These are phyloP conservation scores for Brettanomyces bruxellensis DNA, from an alignment of 805 yeast genomes.

Conservation along the genomic window DNA sequence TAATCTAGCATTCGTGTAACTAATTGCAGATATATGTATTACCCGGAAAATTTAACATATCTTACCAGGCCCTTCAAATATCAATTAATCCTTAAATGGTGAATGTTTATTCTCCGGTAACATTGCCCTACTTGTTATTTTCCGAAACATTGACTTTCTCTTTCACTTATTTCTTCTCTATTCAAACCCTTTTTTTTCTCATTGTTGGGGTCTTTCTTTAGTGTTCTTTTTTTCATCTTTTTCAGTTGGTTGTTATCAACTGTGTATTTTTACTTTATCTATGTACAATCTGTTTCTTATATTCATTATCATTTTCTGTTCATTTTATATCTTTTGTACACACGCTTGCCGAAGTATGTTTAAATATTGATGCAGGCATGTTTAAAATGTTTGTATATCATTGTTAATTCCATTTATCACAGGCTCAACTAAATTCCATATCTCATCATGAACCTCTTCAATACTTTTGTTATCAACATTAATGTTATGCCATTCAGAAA, in stretches of 20 bases:
- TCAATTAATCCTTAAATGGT: too few species aligned
- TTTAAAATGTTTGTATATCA: constrained; percentile 1
- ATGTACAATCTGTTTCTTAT: not conserved
- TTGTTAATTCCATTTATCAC: constrained; percentile 1
- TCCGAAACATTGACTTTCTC: not conserved
- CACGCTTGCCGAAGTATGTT: not conserved
- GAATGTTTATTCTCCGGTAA: too few species aligned
- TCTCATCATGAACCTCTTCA: constrained; percentile 40
- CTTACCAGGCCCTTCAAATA: not conserved
- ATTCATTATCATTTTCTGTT: not conserved
- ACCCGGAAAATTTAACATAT: too few species aligned
- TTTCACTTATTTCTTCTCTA: not conserved
- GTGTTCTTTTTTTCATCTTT: not conserved
- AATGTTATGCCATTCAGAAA: constrained; percentile 33
- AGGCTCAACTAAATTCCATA: constrained; percentile 30
- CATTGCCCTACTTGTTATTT: not conserved
- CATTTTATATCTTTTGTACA: not conserved
- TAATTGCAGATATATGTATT: not conserved
- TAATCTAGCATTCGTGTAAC: constrained; percentile 22
- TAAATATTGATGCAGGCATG: not conserved
- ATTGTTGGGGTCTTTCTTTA: not conserved
- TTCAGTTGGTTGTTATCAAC: not conserved
- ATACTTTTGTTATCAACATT: constrained; percentile 53
- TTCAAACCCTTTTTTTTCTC: not conserved
- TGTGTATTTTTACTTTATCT: constrained; percentile 1